Base-by-base conservation (phyloP, 1,139 yeast genomes). In the Pichia terricola region DNA sequence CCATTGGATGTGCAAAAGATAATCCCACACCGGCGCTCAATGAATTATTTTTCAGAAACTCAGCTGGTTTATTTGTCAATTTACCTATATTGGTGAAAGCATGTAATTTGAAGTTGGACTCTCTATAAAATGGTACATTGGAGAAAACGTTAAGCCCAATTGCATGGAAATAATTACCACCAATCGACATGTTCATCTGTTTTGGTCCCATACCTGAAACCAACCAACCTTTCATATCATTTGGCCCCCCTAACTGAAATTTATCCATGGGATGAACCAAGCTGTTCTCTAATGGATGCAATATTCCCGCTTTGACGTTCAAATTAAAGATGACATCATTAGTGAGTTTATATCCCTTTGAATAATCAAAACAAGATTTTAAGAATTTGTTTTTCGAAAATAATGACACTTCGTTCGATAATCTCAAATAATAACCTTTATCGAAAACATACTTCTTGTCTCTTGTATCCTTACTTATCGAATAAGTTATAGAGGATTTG, bases 171-270 rank as follows among this genome's bases (percentile, higher is more conserved):
- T 79, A 67, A 57, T 88, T 88, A 4, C 97, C 98, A 3, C 98
- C 98, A 25, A 87, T 60, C 1, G 83, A 55, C 48, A 65, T 57
- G n/a, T 59, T 69, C 59, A 68, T 73, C 43, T 76, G 81, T 55
- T 83, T 81, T 1, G 97, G 96, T 0, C 98, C 98, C 34, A 89
- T 61, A 0, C 96, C 94, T 61, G 86, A 83, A 54, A 80, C 65
- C 35, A 71, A 68, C 59, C 85, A 86, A 1, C 91, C 85, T 41
- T 95, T 70, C 2, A 87, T 78, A 54, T 84, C 94, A 53, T 84
- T 83, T 1, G 95, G 84, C 0, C 95, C 95, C n/a, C 79, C 80
- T 25, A 72, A 63, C 53, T 67, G 73, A 46, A 73, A 74, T 46
- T 76, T 59, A 53, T 74, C 79, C 53, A 94, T 84, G n/a, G 83